A percentile compares a stretch with the other conserved stretches of the same genome.
Evolutionary conservation across 73 alveolate genomes (phyloP).

Genomic region (Paramecium bursaria): DNA sequence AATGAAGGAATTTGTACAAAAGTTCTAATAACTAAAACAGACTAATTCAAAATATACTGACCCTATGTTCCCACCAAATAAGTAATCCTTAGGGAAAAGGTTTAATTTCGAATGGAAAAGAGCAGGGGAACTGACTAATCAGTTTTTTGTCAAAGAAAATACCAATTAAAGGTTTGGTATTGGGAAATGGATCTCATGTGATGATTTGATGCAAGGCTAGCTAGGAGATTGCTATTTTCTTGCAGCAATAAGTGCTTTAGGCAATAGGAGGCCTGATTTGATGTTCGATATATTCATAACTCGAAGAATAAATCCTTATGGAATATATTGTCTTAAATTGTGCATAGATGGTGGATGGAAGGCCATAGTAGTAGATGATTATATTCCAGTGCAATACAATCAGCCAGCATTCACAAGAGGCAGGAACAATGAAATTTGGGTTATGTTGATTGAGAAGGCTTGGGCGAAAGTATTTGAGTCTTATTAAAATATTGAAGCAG

Average conservation of each 20-base stretch:
- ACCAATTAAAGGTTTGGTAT: slow-evolving; percentile 56
- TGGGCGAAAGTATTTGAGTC: slow-evolving; percentile 95
- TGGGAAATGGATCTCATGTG: slow-evolving; percentile 78
- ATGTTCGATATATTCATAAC: slow-evolving; percentile 78
- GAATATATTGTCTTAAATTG: slow-evolving; percentile 87
- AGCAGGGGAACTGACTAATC: not conserved
- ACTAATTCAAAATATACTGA: not conserved
- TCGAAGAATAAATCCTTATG: slow-evolving; percentile 82
- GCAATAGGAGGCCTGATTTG: slow-evolving; percentile 81
- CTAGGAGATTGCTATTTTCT: slow-evolving; percentile 89
- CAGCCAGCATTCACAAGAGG: slow-evolving; percentile 95
- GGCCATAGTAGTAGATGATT: slow-evolving; percentile 92
- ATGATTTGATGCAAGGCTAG: slow-evolving; percentile 82
- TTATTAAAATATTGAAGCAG: slow-evolving; percentile 92
- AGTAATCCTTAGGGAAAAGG: not conserved
- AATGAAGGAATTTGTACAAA: slow-evolving; percentile 21
- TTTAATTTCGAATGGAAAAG: slow-evolving; percentile 31
- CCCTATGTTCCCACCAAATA: slow-evolving; percentile 27
- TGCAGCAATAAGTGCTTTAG: slow-evolving; percentile 86
- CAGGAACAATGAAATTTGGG: slow-evolving; percentile 93
- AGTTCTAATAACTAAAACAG: not conserved
- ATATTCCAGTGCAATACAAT: slow-evolving; percentile 86
- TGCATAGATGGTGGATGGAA: slow-evolving; percentile 92
- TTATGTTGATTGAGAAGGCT: slow-evolving; percentile 91
- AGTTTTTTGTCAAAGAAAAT: slow-evolving; percentile 49